Percentiles rank a stretch among this genome's conserved stretches.
These are phyloP conservation scores for Seiridium unicorne DNA, from an alignment of 2,329 filamentous ascomycete species.

Conservation along the genomic window DNA sequence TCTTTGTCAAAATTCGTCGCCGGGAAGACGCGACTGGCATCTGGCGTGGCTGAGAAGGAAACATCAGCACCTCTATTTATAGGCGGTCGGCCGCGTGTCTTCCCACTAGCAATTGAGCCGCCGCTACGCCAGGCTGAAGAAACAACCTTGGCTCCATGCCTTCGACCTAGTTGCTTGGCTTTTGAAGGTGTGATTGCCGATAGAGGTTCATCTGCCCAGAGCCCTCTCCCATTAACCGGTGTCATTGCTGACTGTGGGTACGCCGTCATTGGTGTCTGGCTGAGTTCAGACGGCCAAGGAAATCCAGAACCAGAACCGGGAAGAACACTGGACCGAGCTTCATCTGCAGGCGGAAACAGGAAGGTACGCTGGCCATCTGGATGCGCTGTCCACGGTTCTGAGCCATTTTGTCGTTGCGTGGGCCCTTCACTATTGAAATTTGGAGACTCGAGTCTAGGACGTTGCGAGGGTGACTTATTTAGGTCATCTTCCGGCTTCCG, in stretches of 20 bases:
- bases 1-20: slow-evolving; percentile 22
- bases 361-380: slow-evolving; percentile 38
- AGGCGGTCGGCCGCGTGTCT: slow-evolving; percentile 76
- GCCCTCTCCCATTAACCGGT: slow-evolving; percentile 52
- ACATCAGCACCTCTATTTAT: slow-evolving; percentile 64
- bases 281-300: slow-evolving; percentile 49
- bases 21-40: slow-evolving; percentile 52
- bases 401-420: slow-evolving; percentile 48
- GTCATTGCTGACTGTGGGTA: slow-evolving; percentile 80
- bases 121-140: slow-evolving; percentile 85
- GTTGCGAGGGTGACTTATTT: slow-evolving; percentile 52
- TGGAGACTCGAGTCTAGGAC: slow-evolving; percentile 56
- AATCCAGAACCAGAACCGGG: slow-evolving; percentile 31
- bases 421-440: slow-evolving; percentile 31
- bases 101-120: slow-evolving; percentile 61
- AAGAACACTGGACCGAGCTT: slow-evolving; percentile 34
- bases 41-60: slow-evolving; percentile 67
- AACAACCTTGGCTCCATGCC: slow-evolving; percentile 79
- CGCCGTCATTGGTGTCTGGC: slow-evolving; percentile 62
- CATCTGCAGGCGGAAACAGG: slow-evolving; percentile 33
- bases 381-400: slow-evolving; percentile 49
- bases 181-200: slow-evolving; percentile 72
- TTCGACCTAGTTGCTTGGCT: slow-evolving; percentile 49
- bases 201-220: slow-evolving; percentile 67
- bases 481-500: slow-evolving; percentile 63